Conservation (phyloP, 2,329 filamentous ascomycete species). For the Emericellopsis cladophorae region DNA sequence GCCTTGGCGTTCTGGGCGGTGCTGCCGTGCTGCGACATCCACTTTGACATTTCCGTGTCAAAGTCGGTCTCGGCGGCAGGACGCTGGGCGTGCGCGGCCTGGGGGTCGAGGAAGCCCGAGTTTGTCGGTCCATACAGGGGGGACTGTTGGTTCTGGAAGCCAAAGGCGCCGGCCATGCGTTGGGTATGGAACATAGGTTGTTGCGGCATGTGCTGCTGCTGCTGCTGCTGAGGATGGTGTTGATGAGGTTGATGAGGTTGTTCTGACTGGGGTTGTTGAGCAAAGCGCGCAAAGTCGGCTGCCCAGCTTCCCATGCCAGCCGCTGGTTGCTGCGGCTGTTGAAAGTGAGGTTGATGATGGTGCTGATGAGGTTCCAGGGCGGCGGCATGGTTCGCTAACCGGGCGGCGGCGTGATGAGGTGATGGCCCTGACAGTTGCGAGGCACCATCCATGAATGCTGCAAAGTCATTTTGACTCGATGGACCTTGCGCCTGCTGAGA, state of each 20-base stretch:
- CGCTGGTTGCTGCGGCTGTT: conserved; percentile 11
- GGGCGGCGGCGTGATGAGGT: conserved; percentile 18
- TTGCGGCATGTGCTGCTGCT: conserved; percentile 7
- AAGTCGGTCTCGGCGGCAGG: conserved; percentile 19
- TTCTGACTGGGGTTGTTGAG: conserved; percentile 2
- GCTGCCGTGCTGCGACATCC: conserved; percentile 23
- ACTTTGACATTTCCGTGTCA: conserved; percentile 25
- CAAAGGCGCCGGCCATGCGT: conserved; percentile 8
- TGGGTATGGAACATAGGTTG: conserved; percentile 12
- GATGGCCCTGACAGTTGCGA: conserved; percentile 13
- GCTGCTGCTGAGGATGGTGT: conserved; percentile 3
- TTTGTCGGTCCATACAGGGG: conserved; percentile 15
- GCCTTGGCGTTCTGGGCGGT: conserved; percentile 9
- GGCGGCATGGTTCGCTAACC: conserved; percentile 19
- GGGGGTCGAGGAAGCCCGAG: conserved; percentile 11
- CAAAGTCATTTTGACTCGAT: conserved; percentile 18
- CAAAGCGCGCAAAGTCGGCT: conserved; percentile 21
- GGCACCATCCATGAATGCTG: conserved; percentile 19
- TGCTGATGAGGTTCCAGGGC: conserved; percentile 15
- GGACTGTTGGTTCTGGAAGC: conserved; percentile 14
- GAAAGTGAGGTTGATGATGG: conserved; percentile 10
- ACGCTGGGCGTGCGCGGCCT: conserved; percentile 8
- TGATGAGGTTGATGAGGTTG: conserved; percentile 10
- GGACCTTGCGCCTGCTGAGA: conserved; percentile 13
- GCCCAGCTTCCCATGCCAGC: conserved; percentile 19